Base-by-base conservation (phyloP, 768 basidiomycete genomes). In the Leccinum barrowsii region DNA sequence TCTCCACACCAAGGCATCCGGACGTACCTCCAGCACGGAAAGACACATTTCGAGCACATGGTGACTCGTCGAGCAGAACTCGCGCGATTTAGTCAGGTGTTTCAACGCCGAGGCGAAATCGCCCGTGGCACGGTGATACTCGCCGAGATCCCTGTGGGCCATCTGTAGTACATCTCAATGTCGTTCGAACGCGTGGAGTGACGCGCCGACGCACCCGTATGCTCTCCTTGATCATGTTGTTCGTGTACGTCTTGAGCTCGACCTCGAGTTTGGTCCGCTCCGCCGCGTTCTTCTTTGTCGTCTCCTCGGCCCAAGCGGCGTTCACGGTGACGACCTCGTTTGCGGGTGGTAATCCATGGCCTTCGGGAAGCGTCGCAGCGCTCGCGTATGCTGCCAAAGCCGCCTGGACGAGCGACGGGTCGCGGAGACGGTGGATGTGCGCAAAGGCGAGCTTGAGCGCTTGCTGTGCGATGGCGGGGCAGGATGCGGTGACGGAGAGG, bases 191-290 rank as follows among this genome's bases (percentile, higher is more conserved):
- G 8, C 34, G 12, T 10, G n/a, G 40, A 47, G 34, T 0, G 6
- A 35, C 17, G 19, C 8, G 32, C 30, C 0, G 26, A 77, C 81
- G 69, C 70, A 96, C 94, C 67, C 96, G 79, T 65, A 97, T 95
- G 80, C 92, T 94, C 81, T 98, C 96, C 75, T 97, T 98, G 79
- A 98, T 97, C 87, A 98, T 89, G 71, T 97, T 98, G 66, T 91
- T 94, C 63, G 86, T 82, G 69, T 98, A 98, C 11, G 89, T 92
- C 82, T 94, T 95, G 68, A 98, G 78, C 71, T 98, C 96, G 5
- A 94, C 89, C 76, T 97, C 95, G 58, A 97, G 76, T 71, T 89
- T 92, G n/a, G 81, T 82, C 58, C 78, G 79, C 68, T 95, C 92
- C n/a, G 82, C 81, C 60, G 79, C 76, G 66, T 90, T 92, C 72